Percentiles rank a stretch among this genome's conserved stretches.
phyloP scores from a whole-genome alignment of 2,329 filamentous ascomycete species.

The Periconia sp. region DNA sequence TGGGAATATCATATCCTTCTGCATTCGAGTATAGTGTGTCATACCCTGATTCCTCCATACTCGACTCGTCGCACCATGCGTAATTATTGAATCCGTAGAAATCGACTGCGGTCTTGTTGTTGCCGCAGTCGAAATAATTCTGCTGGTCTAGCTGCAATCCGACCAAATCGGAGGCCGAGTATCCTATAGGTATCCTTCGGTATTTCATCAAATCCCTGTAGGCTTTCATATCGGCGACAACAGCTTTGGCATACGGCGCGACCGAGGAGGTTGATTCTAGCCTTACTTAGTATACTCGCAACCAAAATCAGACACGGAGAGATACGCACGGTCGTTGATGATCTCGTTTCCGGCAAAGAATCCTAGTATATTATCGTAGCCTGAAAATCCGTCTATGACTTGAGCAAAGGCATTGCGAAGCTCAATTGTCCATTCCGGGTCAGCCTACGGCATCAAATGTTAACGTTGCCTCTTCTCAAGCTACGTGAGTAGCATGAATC shows the following conservation, averaged over 20 bases:
- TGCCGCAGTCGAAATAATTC: conserved; percentile 17
- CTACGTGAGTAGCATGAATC: no score
- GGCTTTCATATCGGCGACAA: conserved; percentile 6
- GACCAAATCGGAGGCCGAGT: conserved; percentile 8
- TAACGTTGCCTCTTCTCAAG: background rate
- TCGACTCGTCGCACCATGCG: conserved; percentile 10
- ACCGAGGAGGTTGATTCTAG: background rate
- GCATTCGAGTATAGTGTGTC: conserved; percentile 10
- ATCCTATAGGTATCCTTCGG: conserved; percentile 18
- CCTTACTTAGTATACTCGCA: background rate
- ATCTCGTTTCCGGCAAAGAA: conserved; percentile 15
- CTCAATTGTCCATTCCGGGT: conserved; percentile 3
- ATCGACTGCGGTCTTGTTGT: conserved; percentile 7
- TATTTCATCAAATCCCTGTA: conserved; percentile 18
- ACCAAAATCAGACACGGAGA: background rate
- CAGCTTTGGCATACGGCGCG: conserved; percentile 3
- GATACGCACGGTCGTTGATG: conserved; percentile 8
- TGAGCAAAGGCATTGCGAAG: conserved; percentile 2
- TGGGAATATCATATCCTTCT: conserved; percentile 13
- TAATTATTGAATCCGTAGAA: conserved; percentile 12
- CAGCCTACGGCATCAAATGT: background rate
- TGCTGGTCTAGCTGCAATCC: conserved; percentile 2
- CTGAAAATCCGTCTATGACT: conserved; percentile 8
- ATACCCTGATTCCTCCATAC: conserved; percentile 11
- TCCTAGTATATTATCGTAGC: conserved; percentile 6